phyloP scores from a whole-genome alignment of 163 green algal genomes.

The Trebouxia gelatinosa region DNA sequence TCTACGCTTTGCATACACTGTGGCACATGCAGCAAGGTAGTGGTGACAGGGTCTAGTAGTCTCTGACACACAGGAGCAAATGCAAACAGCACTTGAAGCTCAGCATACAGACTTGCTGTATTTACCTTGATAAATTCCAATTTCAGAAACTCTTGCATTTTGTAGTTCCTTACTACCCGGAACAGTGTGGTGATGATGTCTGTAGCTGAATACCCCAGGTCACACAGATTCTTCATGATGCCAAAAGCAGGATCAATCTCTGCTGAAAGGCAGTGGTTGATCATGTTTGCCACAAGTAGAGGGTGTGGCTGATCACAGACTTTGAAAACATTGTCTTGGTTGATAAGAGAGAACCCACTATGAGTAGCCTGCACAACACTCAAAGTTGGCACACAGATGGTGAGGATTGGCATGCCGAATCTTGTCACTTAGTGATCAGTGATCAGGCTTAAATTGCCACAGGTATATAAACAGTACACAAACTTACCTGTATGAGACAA shows the following conservation, averaged over 20 bases:
- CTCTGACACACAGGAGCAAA: not conserved
- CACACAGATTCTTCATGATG: conserved; percentile 60
- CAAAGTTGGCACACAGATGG: too few relatives aligned
- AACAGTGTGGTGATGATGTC: conserved; percentile 99
- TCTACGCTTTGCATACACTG: not conserved
- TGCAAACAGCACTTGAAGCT: not conserved
- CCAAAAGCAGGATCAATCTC: conserved; percentile 67
- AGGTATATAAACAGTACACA: too few relatives aligned
- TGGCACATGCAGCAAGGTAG: not conserved
- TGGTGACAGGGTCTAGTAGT: not conserved
- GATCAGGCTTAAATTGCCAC: too few relatives aligned
- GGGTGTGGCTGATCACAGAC: conserved; percentile 99
- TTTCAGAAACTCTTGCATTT: conserved; percentile 95
- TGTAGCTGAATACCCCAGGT: conserved; percentile 83
- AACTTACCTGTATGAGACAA: too few relatives aligned
- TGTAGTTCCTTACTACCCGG: conserved; percentile 83
- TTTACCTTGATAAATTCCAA: conserved; percentile 89
- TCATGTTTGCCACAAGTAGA: conserved; percentile 75
- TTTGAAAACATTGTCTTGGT: conserved; percentile 90
- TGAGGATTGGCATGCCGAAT: too few relatives aligned
- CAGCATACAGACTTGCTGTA: not conserved
- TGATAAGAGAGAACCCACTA: conserved; percentile 91
- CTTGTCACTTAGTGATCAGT: too few relatives aligned
- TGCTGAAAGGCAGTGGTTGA: conserved; percentile 67
- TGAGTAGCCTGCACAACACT: conserved; percentile 85